phyloP scores from a whole-genome alignment of 73 alveolate species.

The Urostyla sp. region DNA sequence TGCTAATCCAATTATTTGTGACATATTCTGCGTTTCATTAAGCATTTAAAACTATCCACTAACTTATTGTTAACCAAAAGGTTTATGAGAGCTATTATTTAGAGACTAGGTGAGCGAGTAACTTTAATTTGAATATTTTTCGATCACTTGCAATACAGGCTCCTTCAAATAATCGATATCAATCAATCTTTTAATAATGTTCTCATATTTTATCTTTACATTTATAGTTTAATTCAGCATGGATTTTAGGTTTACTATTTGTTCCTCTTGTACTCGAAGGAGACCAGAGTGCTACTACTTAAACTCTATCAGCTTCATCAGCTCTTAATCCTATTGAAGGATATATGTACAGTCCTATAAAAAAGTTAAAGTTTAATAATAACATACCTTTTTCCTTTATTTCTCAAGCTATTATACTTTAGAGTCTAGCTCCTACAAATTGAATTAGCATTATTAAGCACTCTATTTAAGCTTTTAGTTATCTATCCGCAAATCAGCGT shows the following conservation, averaged over 20 bases:
- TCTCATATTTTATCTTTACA: conserved; percentile 58
- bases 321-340: conserved; percentile 45
- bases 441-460: background rate
- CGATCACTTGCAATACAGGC: background rate
- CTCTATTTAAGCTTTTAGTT: background rate
- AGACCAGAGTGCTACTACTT: conserved; percentile 5
- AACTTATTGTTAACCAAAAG: too few species aligned
- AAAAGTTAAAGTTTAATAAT: background rate
- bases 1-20: too few species aligned
- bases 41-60: too few species aligned
- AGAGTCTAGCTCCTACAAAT: background rate
- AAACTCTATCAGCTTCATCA: conserved; percentile 23
- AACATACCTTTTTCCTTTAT: conserved; percentile 24
- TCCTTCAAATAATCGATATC: conserved; percentile 37
- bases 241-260: conserved; percentile 25
- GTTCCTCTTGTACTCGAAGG: conserved; percentile 34
- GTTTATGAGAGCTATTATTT: too few species aligned
- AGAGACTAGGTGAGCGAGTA: too few species aligned
- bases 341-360: conserved; percentile 54
- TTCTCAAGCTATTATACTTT: conserved; percentile 1
- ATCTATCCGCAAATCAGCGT: conserved; percentile 52
- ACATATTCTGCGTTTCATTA: too few species aligned
- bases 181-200: conserved; percentile 45
- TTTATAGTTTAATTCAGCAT: conserved; percentile 47
- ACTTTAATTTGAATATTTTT: too few species aligned